Evolutionary conservation across 805 yeast genomes (phyloP).

Genomic region (Pichia scutulata): DNA sequence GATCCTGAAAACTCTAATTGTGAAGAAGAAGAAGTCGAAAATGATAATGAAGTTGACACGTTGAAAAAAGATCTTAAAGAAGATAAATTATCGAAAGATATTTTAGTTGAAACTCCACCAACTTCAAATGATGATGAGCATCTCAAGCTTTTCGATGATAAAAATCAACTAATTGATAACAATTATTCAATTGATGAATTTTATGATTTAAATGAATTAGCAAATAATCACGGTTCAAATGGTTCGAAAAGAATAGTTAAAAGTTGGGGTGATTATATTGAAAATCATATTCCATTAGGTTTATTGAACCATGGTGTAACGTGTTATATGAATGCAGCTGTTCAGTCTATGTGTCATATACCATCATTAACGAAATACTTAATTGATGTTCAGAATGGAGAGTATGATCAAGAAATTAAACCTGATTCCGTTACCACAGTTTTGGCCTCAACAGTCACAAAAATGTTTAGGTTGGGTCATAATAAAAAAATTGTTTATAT

Average conservation of each 20-base stretch:
- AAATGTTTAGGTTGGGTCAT: constrained; percentile 59
- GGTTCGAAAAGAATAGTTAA: constrained; percentile 52
- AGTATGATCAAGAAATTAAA: constrained; percentile 38
- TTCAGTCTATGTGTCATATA: constrained; percentile 82
- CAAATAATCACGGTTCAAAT: constrained; percentile 58
- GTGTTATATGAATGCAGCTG: constrained; percentile 92
- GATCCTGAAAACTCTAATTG: constrained; percentile 4
- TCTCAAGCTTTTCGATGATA: constrained; percentile 14
- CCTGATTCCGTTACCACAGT: constrained; percentile 55
- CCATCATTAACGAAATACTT: constrained; percentile 88
- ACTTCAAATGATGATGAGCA: constrained; percentile 21
- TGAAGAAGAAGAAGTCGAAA: constrained; percentile 23
- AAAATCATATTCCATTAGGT: constrained; percentile 57
- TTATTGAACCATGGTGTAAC: constrained; percentile 89
- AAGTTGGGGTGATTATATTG: constrained; percentile 56
- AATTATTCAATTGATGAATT: constrained; percentile 32
- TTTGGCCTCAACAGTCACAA: constrained; percentile 58
- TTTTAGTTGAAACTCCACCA: constrained; percentile 14
- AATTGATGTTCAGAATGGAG: constrained; percentile 51
- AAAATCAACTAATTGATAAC: constrained; percentile 14
- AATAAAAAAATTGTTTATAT: constrained; percentile 39
- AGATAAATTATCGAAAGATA: constrained; percentile 24
- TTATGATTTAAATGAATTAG: constrained; percentile 49
- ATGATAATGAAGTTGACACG: constrained; percentile 20
- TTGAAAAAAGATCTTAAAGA: constrained; percentile 23